Conservation (phyloP, 257 asterid genomes). For the Thymus mandschuricus region DNA sequence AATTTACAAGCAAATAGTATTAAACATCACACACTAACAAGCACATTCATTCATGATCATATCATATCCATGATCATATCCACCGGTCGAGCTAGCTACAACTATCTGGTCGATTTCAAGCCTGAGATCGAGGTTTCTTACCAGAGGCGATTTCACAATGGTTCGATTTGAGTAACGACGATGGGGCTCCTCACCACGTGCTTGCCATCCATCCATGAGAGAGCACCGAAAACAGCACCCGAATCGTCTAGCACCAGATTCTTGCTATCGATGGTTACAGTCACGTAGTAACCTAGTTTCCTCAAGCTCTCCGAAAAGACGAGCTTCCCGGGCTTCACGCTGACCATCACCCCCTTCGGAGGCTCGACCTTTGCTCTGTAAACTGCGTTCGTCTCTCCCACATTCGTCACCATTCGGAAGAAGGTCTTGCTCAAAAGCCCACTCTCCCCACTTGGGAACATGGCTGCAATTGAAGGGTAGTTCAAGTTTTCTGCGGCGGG, state of each 20-base stretch:
- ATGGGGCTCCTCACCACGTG: slow-evolving; percentile 90
- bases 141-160: slow-evolving; percentile 49
- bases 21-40: slow-evolving; percentile 36
- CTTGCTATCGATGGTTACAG: slow-evolving; percentile 55
- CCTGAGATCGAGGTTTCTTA: slow-evolving; percentile 3
- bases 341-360: slow-evolving; percentile 77
- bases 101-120: not conserved
- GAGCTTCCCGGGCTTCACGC: slow-evolving; percentile 71
- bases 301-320: slow-evolving; percentile 64
- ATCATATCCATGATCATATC: not conserved
- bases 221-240: slow-evolving; percentile 85
- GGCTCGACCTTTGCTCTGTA: slow-evolving; percentile 59
- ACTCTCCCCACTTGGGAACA: slow-evolving; percentile 53
- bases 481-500: slow-evolving; percentile 78
- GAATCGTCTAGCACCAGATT: slow-evolving; percentile 67
- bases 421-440: slow-evolving; percentile 69
- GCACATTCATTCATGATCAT: slow-evolving; percentile 20
- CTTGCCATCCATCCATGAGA: slow-evolving; percentile 86
- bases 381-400: slow-evolving; percentile 61
- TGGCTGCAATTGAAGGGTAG: slow-evolving; percentile 84
- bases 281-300: slow-evolving; percentile 71
- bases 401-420: slow-evolving; percentile 79
- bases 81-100: slow-evolving; percentile 10
- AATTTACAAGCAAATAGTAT: slow-evolving; percentile 19
- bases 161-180: slow-evolving; percentile 75